Evolutionary conservation across 139 green algal species (phyloP), one percentile per base, ranked within the genome.

Genomic region (Volvox africanus): DNA sequence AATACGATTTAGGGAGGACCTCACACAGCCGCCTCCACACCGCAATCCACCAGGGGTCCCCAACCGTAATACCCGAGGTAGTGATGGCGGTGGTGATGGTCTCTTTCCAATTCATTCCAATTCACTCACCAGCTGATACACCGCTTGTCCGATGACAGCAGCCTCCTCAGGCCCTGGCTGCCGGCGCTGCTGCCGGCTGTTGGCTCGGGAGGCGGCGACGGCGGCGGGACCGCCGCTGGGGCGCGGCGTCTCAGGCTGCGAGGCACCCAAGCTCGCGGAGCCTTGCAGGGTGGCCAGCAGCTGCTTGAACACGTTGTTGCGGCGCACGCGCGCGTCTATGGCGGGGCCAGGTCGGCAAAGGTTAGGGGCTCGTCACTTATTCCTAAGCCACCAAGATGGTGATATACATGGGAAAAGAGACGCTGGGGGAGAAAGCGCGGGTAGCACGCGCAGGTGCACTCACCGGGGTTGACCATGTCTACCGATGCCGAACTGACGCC

Each of bases 251-350:
- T 26, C 13, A 2, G 87, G 33, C 61, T 68, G 61, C 21, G 76
- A 86, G 33, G 9, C n/a, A 55, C 44, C 44, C 9, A n/a, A 5
- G 50, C 50, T 90, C 61, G 33, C 21, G 30, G 75, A 33, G 3
- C 55, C 75, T 2, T 55, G n/a, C 61, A 91, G 35, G 19, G 65
- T 55, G 16, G 61, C 61, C 61, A 85, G 61, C 32, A 91, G 87
- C 87, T 79, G 61, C 87, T 91, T 91, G 76, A 91, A 79, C 22
- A 91, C 33, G 35, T 30, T 86, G 33, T 55, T 55, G 61, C 87
- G 87, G 73, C 61, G 61, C 22, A 36, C 33, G 13, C 73, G 55
- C 19, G 86, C 9, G 32, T 71, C 86, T 90, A 76, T 1, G 35
- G 28, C 24, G 73, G 26, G n/a, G 73, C 12, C 16, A 22, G 73